Base-by-base conservation (phyloP, 306 rosid species). In the Herpetospermum pedunculosum region DNA sequence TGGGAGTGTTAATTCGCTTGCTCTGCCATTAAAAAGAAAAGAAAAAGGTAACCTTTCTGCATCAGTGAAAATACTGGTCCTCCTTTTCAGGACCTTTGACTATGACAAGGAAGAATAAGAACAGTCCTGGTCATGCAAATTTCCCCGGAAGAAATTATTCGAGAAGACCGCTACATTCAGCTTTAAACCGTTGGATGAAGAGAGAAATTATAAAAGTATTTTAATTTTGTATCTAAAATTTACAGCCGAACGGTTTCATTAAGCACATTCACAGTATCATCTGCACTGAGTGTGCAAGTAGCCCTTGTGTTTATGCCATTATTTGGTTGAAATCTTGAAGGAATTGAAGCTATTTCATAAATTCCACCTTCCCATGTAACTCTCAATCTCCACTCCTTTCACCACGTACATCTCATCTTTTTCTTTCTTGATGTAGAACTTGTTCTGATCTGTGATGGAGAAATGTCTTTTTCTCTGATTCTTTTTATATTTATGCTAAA, bases 351-450 rank as follows among this genome's bases (percentile, higher is more conserved):
- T 14, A 92, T 90, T 76, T 93, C 97, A 62, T 90, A 87, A 92
- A n/a, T n/a, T n/a, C n/a, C 97, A 87, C 1, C 96, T 81, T 5
- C 98, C 98, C 90, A 85, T 89, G 84, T 87, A 93, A 26, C 90
- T 68, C 73, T 77, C 46, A 16, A 93, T 0, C 74, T 93, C 90
- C 8, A 93, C 34, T 40, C 77, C 76, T 78, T 75, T 87, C 74
- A 78, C 97, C 14, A 86, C 98, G 0, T 80, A 75, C 97, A 92
- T 87, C 41, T 77, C 87, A 92, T 87, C 41, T 77, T 86, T 75
- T 87, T 84, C 8, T 75, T 73, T 8, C 49, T 44, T n/a, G n/a
- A n/a, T n/a, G n/a, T n/a, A n/a, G n/a, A n/a, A n/a, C n/a, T n/a
- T n/a, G n/a, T n/a, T n/a, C n/a, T n/a, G n/a, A n/a, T n/a, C n/a